phyloP scores from a whole-genome alignment of 345 rosid species.

The Eutrema japonicum region DNA sequence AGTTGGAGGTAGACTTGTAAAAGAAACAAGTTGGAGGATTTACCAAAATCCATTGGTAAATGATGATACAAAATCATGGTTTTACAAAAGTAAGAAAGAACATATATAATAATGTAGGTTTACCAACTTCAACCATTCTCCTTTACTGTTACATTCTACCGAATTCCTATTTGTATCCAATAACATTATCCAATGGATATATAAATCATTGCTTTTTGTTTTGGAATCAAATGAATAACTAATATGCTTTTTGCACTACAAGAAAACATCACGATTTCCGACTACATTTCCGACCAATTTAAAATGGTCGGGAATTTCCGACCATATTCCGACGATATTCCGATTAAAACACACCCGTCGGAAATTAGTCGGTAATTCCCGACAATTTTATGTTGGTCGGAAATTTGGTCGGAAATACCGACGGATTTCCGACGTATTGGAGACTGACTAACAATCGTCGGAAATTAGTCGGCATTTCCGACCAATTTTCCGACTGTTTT shows the following conservation, averaged over 20 bases:
- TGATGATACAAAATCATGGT: constrained; percentile 21
- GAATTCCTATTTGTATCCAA: not conserved
- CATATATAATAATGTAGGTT: constrained; percentile 28
- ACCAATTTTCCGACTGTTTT: no score
- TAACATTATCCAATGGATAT: not conserved
- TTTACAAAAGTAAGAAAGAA: constrained; percentile 33
- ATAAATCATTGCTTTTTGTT: not conserved
- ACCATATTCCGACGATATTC: no score
- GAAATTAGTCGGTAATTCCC: no score
- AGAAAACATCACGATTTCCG: no score
- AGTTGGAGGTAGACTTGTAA: not conserved
- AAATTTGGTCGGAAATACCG: no score
- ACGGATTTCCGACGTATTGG: no score
- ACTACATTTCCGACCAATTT: no score
- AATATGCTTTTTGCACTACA: not conserved
- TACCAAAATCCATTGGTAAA: not conserved
- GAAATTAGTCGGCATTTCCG: no score
- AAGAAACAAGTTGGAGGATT: not conserved
- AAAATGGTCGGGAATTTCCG: no score
- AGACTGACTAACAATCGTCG: no score
- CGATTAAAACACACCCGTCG: no score
- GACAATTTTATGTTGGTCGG: no score
- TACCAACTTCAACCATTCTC: constrained; percentile 31
- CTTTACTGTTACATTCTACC: constrained; percentile 8
- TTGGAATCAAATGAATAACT: not conserved